Evolutionary conservation across 192 early-diverging fungal genomes (phyloP).

Genomic region (Backusella mclennaniae): DNA sequence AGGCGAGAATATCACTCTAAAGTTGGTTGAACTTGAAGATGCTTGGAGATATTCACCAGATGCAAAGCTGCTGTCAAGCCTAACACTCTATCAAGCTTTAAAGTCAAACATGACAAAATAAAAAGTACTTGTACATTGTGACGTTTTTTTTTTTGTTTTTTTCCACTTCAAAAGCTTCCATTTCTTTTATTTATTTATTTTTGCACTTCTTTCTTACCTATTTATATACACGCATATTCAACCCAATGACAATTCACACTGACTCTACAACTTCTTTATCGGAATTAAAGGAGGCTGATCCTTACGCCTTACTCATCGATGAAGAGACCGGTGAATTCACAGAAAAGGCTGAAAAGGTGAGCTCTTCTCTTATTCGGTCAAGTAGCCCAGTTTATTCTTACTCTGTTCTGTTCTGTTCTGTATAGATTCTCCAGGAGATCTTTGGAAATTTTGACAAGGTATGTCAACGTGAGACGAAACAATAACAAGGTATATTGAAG

Average conservation of each 20-base stretch:
- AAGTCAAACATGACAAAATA: constrained; percentile 37
- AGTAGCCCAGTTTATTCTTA: not conserved
- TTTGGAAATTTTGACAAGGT: constrained; percentile 41
- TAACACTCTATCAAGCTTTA: constrained; percentile 59
- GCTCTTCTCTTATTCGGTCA: too few species aligned
- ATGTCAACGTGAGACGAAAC: not conserved
- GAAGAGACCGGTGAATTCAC: constrained; percentile 23
- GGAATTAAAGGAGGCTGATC: not conserved
- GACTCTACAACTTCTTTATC: not conserved
- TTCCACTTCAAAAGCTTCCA: not conserved
- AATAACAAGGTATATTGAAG: not conserved
- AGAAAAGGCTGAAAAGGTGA: constrained; percentile 20
- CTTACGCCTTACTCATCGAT: constrained; percentile 14
- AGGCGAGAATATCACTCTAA: constrained; percentile 75
- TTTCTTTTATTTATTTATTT: not conserved
- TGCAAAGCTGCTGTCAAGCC: constrained; percentile 66
- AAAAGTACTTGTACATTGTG: not conserved
- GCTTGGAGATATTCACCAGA: constrained; percentile 66
- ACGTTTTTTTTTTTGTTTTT: not conserved
- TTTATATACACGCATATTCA: not conserved
- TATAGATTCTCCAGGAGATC: constrained; percentile 35
- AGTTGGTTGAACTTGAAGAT: constrained; percentile 62
- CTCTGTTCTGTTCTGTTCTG: not conserved
- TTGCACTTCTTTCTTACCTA: not conserved
- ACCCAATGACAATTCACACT: not conserved